A percentile compares a stretch with the other conserved stretches of the same genome.
phyloP scores from a whole-genome alignment of 257 asterid genomes.

The Scutellaria minor region DNA sequence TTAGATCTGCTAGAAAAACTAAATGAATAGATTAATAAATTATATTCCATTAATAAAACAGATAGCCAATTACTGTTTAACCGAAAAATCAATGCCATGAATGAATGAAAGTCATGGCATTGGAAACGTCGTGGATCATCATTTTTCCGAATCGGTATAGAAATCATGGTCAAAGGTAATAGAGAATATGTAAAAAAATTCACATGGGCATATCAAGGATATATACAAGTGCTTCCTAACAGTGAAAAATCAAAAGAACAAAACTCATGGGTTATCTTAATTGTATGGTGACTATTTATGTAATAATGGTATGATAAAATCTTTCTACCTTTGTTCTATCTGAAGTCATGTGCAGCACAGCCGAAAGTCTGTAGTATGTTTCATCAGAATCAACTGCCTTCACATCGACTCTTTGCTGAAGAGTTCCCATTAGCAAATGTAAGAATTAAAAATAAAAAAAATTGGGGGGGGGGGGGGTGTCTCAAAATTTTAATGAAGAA shows the following conservation, averaged over 20 bases:
- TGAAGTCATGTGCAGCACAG: slow-evolving; percentile 92
- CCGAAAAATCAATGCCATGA: slow-evolving; percentile 10
- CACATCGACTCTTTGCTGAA: slow-evolving; percentile 93
- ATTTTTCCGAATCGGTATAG: too few relatives aligned
- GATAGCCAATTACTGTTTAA: slow-evolving; percentile 5
- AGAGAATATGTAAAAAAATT: too few relatives aligned
- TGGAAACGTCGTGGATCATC: background rate
- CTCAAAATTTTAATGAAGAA: slow-evolving; percentile 26
- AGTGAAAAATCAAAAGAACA: too few relatives aligned
- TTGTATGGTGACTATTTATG: slow-evolving; percentile 27
- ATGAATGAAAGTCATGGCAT: background rate
- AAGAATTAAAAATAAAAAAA: background rate
- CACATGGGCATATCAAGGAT: too few relatives aligned
- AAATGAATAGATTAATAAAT: slow-evolving; percentile 13
- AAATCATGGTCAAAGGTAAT: too few relatives aligned
- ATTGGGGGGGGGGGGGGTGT: too few relatives aligned
- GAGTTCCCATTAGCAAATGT: slow-evolving; percentile 1
- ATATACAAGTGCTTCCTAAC: too few relatives aligned
- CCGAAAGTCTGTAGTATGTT: slow-evolving; percentile 90
- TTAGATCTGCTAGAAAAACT: slow-evolving; percentile 1
- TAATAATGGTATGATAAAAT: slow-evolving; percentile 44
- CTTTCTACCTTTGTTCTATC: slow-evolving; percentile 93
- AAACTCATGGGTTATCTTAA: background rate
- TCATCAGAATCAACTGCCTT: slow-evolving; percentile 77
- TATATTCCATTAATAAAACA: slow-evolving; percentile 3